These are phyloP conservation scores for Tulasnella sp. DNA, from an alignment of 768 basidiomycete species.

Conservation along the genomic window DNA sequence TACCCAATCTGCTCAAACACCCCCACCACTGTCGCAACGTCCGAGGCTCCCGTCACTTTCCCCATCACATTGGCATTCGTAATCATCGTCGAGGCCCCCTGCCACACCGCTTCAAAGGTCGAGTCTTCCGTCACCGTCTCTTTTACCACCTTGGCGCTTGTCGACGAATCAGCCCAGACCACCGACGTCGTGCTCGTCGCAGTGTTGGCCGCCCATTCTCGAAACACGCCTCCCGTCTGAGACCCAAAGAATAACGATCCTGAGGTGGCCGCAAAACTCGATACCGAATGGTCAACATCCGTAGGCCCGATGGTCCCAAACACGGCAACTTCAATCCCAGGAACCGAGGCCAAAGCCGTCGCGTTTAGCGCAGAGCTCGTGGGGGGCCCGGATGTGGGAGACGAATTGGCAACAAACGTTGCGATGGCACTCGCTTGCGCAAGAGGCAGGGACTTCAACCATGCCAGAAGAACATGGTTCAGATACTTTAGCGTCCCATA, in stretches of 20 bases:
- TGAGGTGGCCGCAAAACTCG: constrained; percentile 45
- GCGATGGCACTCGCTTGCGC: constrained; percentile 41
- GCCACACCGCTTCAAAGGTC: constrained; percentile 46
- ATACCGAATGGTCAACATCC: constrained; percentile 43
- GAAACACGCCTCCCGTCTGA: constrained; percentile 39
- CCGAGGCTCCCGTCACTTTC: constrained; percentile 7
- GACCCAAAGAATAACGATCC: constrained; percentile 56
- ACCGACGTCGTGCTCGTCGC: constrained; percentile 30
- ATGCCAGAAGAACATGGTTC: constrained; percentile 52
- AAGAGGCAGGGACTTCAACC: constrained; percentile 45
- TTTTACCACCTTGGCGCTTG: constrained; percentile 43
- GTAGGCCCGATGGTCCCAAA: constrained; percentile 47
- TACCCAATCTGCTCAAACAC: constrained; percentile 17
- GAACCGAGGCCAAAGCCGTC: constrained; percentile 38
- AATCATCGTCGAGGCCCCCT: constrained; percentile 32
- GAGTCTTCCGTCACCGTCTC: constrained; percentile 42
- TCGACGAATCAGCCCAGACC: constrained; percentile 47
- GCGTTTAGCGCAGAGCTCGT: constrained; percentile 37
- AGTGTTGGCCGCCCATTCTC: constrained; percentile 47
- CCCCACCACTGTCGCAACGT: constrained; percentile 15
- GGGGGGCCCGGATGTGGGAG: constrained; percentile 36
- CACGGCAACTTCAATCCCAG: constrained; percentile 53
- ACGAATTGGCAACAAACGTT: constrained; percentile 42
- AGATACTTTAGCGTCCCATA: constrained; percentile 50
- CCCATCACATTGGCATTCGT: constrained; percentile 20